Evolutionary conservation across 2,329 filamentous ascomycete species (phyloP).

Genomic region (Stromatinia cepivora): DNA sequence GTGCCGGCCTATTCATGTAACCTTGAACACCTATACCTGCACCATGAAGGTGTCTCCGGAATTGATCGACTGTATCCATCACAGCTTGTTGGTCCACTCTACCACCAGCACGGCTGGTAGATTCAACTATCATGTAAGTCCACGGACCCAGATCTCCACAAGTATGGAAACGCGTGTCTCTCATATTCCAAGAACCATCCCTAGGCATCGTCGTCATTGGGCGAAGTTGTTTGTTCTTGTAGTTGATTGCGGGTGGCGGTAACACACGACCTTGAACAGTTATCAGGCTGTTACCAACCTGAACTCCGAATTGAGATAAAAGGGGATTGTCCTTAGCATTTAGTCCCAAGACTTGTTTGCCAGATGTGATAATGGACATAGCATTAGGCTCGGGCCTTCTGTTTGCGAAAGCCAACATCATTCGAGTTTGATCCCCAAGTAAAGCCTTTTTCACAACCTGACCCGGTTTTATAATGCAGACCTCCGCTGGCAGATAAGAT

Average conservation of each 20-base stretch:
- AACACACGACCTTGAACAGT: slow-evolving; percentile 74
- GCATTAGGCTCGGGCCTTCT: slow-evolving; percentile 67
- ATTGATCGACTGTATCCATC: slow-evolving; percentile 16
- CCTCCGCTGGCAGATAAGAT: slow-evolving; percentile 65
- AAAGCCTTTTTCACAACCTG: slow-evolving; percentile 64
- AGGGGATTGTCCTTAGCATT: slow-evolving; percentile 45
- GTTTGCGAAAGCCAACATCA: slow-evolving; percentile 74
- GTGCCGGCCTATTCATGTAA: slow-evolving; percentile 23
- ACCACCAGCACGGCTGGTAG: slow-evolving; percentile 14
- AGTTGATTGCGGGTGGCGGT: slow-evolving; percentile 58
- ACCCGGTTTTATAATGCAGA: slow-evolving; percentile 62
- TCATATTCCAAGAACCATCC: slow-evolving; percentile 72
- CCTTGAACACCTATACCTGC: slow-evolving; percentile 35
- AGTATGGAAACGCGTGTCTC: slow-evolving; percentile 54
- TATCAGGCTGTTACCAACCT: slow-evolving; percentile 58
- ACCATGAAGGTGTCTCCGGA: slow-evolving; percentile 29
- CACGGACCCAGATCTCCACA: slow-evolving; percentile 52
- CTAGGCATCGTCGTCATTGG: slow-evolving; percentile 30
- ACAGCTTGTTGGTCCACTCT: neutral
- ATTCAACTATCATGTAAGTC: slow-evolving; percentile 41
- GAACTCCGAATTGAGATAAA: slow-evolving; percentile 61
- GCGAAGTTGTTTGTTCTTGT: slow-evolving; percentile 44
- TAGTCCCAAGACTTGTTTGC: slow-evolving; percentile 58
- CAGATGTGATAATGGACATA: slow-evolving; percentile 60
- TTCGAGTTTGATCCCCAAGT: slow-evolving; percentile 57